Evolutionary conservation across 495 filamentous ascomycete genomes (phyloP), one percentile per base, ranked within the genome.

Genomic region (Hypoxylon perforatum): DNA sequence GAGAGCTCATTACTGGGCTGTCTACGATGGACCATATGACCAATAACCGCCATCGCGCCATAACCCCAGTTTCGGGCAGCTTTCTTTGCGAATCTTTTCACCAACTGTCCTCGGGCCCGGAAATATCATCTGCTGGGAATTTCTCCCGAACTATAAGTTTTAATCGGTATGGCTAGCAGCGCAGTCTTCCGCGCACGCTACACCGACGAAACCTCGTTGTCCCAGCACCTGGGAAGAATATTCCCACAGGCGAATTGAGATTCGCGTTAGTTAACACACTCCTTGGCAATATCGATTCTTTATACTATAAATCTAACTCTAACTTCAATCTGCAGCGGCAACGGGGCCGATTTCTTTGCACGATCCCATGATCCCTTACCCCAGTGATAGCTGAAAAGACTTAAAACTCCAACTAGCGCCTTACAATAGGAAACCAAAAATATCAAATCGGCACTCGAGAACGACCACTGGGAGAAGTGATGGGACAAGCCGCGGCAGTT

Each of bases 311-410:
- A 48, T 0, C 4, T 10, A 22, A 10, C 22, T 3, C 33, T 23
- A 39, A 52, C 25, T 11, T 33, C 0, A 3, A 17, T 12, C 14
- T 22, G 5, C 17, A 52, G 57, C 52, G 52, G n/a, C 36, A 61
- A 52, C 38, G 48, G 15, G 48, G 57, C 9, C 38, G 48, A 35
- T 61, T 61, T 7, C 12, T 52, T 11, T 61, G 57, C 17, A 61
- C 39, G 12, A 2, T 22, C 14, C 56, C 56, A 11, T 35, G 56
- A 38, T 0, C 35, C 3, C 18, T 59, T 21, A 42, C 45, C 14
- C 35, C 33, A 2, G 56, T 59, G 51, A 42, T 45, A 2, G 12
- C 14, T n/a, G n/a, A 1, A 23, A 45, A 17, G 9, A 10, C 14
- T 12, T 35, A 33, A 2, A n/a, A 18, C 36, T 38, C 4, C 36